Conservation (phyloP, 345 rosid genomes). For the Pistacia atlantica region DNA sequence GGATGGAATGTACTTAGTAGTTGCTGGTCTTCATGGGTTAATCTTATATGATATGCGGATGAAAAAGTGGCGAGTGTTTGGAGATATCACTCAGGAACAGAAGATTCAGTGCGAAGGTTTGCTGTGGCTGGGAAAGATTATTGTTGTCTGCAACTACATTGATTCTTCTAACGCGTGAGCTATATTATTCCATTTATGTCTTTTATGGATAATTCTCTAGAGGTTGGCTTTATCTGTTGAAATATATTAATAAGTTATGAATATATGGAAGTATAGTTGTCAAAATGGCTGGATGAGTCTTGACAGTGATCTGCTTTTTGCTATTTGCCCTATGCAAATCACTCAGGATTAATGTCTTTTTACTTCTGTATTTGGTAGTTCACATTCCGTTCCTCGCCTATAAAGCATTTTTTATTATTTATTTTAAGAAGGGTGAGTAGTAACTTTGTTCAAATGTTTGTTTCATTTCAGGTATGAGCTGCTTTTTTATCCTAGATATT, state of each 20-base stretch:
- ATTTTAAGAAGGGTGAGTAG: background rate
- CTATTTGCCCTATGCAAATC: background rate
- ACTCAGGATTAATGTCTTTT: constrained; percentile 2
- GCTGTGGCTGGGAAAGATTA: constrained; percentile 92
- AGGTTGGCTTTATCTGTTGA: background rate
- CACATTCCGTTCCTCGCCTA: constrained; percentile 6
- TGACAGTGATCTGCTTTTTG: background rate
- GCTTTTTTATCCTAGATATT: constrained; percentile 96
- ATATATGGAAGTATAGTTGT: background rate
- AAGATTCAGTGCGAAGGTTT: constrained; percentile 93
- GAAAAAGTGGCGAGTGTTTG: constrained; percentile 95
- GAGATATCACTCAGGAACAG: constrained; percentile 95
- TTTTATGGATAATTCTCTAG: constrained; percentile 16
- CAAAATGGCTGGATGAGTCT: constrained; percentile 5
- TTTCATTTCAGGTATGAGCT: constrained; percentile 72
- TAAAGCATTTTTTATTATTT: background rate
- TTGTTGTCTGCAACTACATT: constrained; percentile 88
- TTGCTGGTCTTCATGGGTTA: constrained; percentile 94
- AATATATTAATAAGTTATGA: background rate
- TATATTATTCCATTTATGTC: constrained; percentile 10
- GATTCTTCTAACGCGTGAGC: constrained; percentile 81
- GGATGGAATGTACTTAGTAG: constrained; percentile 94
- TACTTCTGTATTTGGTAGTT: background rate
- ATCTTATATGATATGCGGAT: constrained; percentile 78
- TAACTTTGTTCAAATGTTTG: constrained; percentile 17